Evolutionary conservation across 2,329 filamentous ascomycete species (phyloP), one percentile per base, ranked within the genome.

Genomic region (Monosporascus sp.): DNA sequence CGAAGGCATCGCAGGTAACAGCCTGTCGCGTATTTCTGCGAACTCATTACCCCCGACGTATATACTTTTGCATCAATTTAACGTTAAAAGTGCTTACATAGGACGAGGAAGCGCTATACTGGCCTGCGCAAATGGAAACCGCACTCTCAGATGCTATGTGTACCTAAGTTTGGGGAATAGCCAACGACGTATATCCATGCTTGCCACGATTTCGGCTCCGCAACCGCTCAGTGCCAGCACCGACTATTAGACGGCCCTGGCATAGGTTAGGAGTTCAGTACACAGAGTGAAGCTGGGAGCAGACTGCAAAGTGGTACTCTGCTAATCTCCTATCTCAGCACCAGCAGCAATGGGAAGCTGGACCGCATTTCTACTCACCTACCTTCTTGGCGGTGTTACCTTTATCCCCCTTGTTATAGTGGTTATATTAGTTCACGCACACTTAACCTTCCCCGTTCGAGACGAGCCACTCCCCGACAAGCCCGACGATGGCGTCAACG

Each of bases 371-470:
- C 75, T 95, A 59, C 70, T 88, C 65, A 80, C 88, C 68, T 97
- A 96, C 77, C 68, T 96, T 60, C 73, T 96, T 54, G 92, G 92
- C 71, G 93, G 92, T 64, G 69, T 97, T 66, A 96, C 92, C 53
- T 93, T 97, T 68, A 68, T 96, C 54, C 92, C 92, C 31, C 75
- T 96, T 3, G 63, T 91, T 55, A 57, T 92, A 50, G 67, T 73
- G 46, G 70, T 80, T 47, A 63, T 89, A 52, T 66, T 92, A 50
- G 67, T 83, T 37, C 83, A 91, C 68, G 83, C 83, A 59, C 85
- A 91, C 74, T 73, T 87, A 53, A 83, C 84, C 14, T 79, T 90
- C 50, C 88, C 88, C 46, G 63, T 73, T 60, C 75, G 74, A 61
- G 63, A 75, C 53, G 74, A 76, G 62, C 63, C 68, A 56, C 63